phyloP scores from a whole-genome alignment of 306 rosid species.

The Arachis stenosperma region DNA sequence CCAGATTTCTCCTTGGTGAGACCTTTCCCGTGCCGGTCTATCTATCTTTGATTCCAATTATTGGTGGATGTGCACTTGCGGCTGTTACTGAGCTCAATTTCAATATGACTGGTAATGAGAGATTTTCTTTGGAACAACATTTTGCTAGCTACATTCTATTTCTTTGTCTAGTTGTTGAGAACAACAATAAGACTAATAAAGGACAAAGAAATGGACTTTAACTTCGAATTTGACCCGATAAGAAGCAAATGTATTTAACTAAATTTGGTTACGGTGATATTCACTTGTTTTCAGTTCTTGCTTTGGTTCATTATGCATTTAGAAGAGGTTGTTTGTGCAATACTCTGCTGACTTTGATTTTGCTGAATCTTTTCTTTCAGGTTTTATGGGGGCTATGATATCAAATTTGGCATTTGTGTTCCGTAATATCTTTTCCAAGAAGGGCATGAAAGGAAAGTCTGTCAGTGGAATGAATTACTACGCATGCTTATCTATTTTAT shows the following conservation, averaged over 20 bases:
- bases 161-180: conserved; percentile 1
- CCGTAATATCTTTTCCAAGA: conserved; percentile 85
- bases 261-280: neutral
- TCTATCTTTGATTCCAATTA: conserved; percentile 90
- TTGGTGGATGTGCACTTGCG: conserved; percentile 97
- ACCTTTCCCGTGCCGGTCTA: conserved; percentile 79
- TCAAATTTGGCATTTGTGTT: conserved; percentile 91
- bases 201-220: neutral
- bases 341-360: neutral
- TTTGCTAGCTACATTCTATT: neutral
- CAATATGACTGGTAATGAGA: conserved; percentile 83
- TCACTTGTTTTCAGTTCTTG: neutral
- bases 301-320: neutral
- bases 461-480: conserved; percentile 97
- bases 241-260: neutral
- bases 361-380: conserved; percentile 45
- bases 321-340: conserved; percentile 12
- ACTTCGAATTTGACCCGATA: conserved; percentile 1
- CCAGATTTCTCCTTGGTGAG: conserved; percentile 88
- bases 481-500: conserved; percentile 83
- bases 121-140: neutral
- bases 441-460: conserved; percentile 91
- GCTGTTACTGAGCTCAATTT: conserved; percentile 97
- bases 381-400: conserved; percentile 98
- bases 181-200: neutral